These are phyloP conservation scores for Penicillium digitatum DNA, from an alignment of 2,329 filamentous ascomycete genomes.

Conservation along the genomic window DNA sequence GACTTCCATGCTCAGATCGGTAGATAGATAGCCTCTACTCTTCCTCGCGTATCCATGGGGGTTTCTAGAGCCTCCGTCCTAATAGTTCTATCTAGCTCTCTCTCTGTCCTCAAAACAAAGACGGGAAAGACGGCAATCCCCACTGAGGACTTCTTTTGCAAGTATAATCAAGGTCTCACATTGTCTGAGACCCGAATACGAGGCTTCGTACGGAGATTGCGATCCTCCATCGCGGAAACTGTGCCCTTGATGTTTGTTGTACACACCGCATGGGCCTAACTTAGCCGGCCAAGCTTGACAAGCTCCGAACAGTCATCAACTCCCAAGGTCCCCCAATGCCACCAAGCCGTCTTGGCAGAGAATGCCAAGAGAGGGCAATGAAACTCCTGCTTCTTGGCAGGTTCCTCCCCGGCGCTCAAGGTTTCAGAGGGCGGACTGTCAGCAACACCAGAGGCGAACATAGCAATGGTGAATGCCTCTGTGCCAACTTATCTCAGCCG, in stretches of 20 bases:
- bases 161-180: neutral
- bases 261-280: neutral
- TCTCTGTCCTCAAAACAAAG: neutral
- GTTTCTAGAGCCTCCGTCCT: neutral
- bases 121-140: neutral
- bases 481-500: neutral
- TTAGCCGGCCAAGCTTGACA: neutral
- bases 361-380: neutral
- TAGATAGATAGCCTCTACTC: neutral
- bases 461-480: neutral
- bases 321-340: neutral
- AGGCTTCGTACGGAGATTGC: neutral
- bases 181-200: neutral
- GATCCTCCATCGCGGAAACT: neutral
- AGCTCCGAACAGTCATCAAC: neutral
- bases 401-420: neutral
- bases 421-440: neutral
- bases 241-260: neutral
- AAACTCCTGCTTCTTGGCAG: neutral
- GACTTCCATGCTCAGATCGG: neutral
- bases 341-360: neutral
- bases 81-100: neutral
- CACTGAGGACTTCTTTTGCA: neutral
- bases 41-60: neutral
- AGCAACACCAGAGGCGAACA: neutral